These are phyloP conservation scores for Dothiorella sarmentorum DNA, from an alignment of 2,329 filamentous ascomycete genomes.

Conservation along the genomic window DNA sequence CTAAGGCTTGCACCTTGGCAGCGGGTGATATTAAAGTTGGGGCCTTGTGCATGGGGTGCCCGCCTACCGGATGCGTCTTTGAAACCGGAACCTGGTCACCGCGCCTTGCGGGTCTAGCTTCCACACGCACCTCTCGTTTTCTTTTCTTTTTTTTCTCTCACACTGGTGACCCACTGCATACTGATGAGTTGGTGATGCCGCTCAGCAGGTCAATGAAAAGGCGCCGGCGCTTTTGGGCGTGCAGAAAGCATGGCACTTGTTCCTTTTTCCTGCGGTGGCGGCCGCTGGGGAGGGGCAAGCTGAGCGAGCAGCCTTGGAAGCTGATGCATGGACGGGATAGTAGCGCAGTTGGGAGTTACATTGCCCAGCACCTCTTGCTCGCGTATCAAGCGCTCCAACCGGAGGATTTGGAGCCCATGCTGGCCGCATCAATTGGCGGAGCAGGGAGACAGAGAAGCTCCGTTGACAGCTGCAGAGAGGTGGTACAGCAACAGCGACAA, in stretches of 20 bases:
- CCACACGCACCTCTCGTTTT: background rate
- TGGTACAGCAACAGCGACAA: background rate
- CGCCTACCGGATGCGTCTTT: background rate
- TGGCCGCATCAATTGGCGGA: background rate
- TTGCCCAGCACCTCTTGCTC: background rate
- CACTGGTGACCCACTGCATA: background rate
- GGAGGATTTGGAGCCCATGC: background rate
- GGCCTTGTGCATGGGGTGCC: conserved; percentile 4
- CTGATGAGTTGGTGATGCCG: too few relatives aligned
- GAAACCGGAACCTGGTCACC: conserved; percentile 3
- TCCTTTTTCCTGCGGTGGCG: background rate
- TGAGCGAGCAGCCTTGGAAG: background rate
- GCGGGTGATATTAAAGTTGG: conserved; percentile 2
- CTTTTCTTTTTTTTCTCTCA: background rate
- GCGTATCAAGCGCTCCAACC: background rate
- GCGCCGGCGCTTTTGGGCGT: background rate
- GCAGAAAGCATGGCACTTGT: background rate
- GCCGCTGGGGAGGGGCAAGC: background rate
- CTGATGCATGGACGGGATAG: conserved; percentile 1
- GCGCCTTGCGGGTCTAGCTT: background rate
- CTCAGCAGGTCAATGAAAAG: background rate
- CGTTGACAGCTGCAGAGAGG: background rate
- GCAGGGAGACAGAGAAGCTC: background rate
- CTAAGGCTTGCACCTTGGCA: background rate
- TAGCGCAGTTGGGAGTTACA: background rate